Base-by-base conservation (phyloP, 2,329 filamentous ascomycete genomes). In the Huntiella abstrusa region DNA sequence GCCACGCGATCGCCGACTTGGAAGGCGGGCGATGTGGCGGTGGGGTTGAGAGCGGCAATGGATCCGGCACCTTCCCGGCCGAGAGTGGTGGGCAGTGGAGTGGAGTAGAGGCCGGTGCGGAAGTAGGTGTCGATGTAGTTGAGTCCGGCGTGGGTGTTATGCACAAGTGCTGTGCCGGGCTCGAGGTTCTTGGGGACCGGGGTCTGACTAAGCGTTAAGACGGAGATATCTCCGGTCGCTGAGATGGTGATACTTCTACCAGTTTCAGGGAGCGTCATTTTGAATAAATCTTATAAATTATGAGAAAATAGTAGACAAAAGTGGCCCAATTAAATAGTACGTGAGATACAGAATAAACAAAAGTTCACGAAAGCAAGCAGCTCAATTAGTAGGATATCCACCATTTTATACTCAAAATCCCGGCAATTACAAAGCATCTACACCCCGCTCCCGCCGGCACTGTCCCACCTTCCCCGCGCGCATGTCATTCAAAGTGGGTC, bases 41-140 rank as follows among this genome's bases (percentile, higher is more conserved):
- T 70, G 11, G 69, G 61, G 15, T 75, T 75, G 2, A 73, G 56
- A 22, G 77, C 67, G 36, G 77, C 75, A 52, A 94, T 64, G 36
- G 70, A 76, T 51, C 87, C 86, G 49, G 75, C 71, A 49, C 71
- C 83, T 65, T 95, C 87, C 55, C 80, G 79, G 51, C 87, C 86
- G 15, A 88, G 77, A 43, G 79, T 77, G 55, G 82, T 71, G 4
- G 86, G 87, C 54, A 82, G 75, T 1, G 50, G 39, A 6, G 37
- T 39, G 32, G 64, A 59, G 67, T 94, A 94, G 43, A 93, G 73
- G 8, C 87, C 87, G 10, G 72, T 76, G 59, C 87, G 84, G 71
- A 87, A 92, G 64, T 94, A 93, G 35, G 67, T 93, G 62, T 52
- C 51, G 28, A 50, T 4, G 80, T 77, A 77, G 60, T 77, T 81